phyloP scores from a whole-genome alignment of 768 basidiomycete species.

The Lenzites betulinus region DNA sequence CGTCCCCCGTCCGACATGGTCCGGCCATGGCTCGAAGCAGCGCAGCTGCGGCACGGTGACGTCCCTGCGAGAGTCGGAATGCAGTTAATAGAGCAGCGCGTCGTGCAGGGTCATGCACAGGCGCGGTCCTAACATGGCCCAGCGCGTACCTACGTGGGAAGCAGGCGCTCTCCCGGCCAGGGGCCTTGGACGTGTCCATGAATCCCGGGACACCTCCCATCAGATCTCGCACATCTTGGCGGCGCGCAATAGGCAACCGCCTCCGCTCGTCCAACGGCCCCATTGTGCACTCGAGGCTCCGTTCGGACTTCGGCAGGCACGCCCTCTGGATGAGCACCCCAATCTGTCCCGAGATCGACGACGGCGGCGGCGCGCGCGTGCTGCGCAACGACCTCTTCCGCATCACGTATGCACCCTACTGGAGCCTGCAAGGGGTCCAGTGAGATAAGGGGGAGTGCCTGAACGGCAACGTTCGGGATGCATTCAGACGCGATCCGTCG shows the following conservation, averaged over 20 bases:
- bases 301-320: slow-evolving; percentile 3
- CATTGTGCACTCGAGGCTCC: background rate
- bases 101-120: background rate
- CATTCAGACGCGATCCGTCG: background rate
- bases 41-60: background rate
- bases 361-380: background rate
- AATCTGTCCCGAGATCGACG: slow-evolving; percentile 4
- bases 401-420: background rate
- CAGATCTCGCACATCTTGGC: slow-evolving; percentile 18
- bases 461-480: background rate
- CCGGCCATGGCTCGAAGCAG: background rate
- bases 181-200: slow-evolving; percentile 10
- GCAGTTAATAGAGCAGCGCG: background rate
- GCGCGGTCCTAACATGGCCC: background rate
- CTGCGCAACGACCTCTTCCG: background rate
- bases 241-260: slow-evolving; percentile 1
- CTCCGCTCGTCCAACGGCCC: background rate
- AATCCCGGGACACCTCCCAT: slow-evolving; percentile 14
- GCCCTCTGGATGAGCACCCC: slow-evolving; percentile 1
- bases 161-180: slow-evolving; percentile 1
- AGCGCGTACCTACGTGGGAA: slow-evolving; percentile 9
- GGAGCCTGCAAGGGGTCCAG: background rate
- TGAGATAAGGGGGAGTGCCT: background rate
- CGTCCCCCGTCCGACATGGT: background rate
- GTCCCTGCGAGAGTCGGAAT: background rate